A percentile compares a stretch with the other conserved stretches of the same genome.
phyloP scores from a whole-genome alignment of 352 stramenopile genomes.

The Aphanomyces stellatus region DNA sequence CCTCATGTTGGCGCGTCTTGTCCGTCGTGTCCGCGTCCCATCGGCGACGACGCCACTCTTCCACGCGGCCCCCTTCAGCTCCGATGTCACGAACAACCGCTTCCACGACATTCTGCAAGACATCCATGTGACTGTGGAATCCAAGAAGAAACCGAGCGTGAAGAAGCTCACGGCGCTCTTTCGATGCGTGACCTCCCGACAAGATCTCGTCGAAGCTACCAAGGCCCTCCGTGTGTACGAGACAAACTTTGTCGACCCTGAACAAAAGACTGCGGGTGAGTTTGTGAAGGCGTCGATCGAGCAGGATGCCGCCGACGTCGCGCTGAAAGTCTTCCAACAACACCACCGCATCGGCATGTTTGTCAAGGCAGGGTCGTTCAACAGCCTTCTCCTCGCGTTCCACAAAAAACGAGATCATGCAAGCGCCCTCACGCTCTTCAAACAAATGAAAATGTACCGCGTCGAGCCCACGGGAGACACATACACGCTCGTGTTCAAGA shows the following conservation, averaged over 20 bases:
- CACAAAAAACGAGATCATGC: constrained; percentile 9
- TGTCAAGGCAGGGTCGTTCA: constrained; percentile 9
- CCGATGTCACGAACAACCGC: not conserved
- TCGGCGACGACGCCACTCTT: not conserved
- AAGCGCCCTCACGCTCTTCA: not conserved
- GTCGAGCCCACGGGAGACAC: not conserved
- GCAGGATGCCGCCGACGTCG: constrained; percentile 6
- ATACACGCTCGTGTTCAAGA: not conserved
- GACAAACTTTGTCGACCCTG: not conserved
- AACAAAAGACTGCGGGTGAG: not conserved
- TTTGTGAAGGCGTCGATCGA: constrained; percentile 11
- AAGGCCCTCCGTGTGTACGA: constrained; percentile 7
- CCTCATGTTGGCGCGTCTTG: not conserved
- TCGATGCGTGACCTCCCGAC: not conserved
- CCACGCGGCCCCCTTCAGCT: not conserved
- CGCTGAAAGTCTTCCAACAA: not conserved
- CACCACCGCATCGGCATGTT: constrained; percentile 13
- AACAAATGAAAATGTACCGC: not conserved
- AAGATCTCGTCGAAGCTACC: not conserved
- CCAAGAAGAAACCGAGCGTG: constrained; percentile 9
- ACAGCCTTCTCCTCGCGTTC: constrained; percentile 6
- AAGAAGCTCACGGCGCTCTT: constrained; percentile 5
- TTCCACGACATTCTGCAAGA: not conserved
- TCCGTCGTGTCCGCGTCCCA: not conserved
- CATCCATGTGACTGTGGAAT: not conserved